Percentiles rank a stretch among this genome's conserved stretches.
Conservation (phyloP, 2,329 filamentous ascomycete species). For the Ophiostoma piceae region DNA sequence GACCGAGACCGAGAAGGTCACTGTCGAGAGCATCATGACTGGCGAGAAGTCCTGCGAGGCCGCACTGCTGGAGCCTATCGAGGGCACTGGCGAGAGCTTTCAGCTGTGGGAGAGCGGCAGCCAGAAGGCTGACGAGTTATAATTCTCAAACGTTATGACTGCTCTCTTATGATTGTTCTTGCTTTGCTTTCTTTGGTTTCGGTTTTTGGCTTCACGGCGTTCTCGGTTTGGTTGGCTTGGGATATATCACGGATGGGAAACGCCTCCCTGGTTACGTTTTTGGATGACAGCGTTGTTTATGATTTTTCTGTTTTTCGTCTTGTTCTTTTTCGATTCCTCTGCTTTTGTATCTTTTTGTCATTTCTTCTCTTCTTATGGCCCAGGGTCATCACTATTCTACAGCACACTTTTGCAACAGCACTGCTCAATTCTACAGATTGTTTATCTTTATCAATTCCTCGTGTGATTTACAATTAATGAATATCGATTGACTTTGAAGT, state of each 20-base stretch:
- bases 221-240: not conserved
- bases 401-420: slow-evolving; percentile 4
- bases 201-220: slow-evolving; percentile 7
- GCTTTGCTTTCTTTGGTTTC: not conserved
- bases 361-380: not conserved
- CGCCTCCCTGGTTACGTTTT: not conserved
- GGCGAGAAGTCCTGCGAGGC: slow-evolving; percentile 39
- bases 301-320: not conserved
- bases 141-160: not conserved
- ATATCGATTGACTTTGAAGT: not conserved
- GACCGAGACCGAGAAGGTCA: slow-evolving; percentile 25
- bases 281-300: slow-evolving; percentile 10
- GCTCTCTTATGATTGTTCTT: not conserved
- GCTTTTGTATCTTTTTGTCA: not conserved
- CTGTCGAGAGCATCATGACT: slow-evolving; percentile 39
- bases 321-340: not conserved
- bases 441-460: not conserved
- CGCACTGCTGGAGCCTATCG: slow-evolving; percentile 49
- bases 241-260: slow-evolving; percentile 11
- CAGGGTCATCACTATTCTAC: not conserved
- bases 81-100: slow-evolving; percentile 56
- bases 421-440: not conserved
- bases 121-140: slow-evolving; percentile 49
- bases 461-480: not conserved
- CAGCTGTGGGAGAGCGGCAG: slow-evolving; percentile 68